Base-by-base conservation (phyloP, 1,284 basidiomycete genomes). In the Austropuccinia psidii region DNA sequence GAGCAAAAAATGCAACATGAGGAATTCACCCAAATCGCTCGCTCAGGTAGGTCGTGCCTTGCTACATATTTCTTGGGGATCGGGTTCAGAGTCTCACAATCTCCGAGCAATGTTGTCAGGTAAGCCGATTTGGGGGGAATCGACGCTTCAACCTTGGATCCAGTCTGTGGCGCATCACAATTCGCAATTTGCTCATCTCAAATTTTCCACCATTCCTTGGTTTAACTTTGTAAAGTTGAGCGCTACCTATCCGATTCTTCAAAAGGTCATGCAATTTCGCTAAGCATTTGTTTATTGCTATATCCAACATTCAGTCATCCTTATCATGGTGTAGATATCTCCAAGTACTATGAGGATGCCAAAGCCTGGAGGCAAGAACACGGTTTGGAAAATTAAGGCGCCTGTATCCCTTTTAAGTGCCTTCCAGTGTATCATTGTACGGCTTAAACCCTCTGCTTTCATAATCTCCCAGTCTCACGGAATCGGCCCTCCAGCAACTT, bases 141-240 rank as follows among this genome's bases (percentile, higher is more conserved):
- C 89, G 31, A 84, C 86, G 76, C 87, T 98, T 79, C 88, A 90
- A 33, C 84, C 84, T 47, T 96, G 93, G 88, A 87, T 97, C 73
- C 94, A 97, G 82, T 88, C 86, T 75, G 87, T 89, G 62, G 93
- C 95, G 37, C 86, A 89, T 82, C 86, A 91, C 78, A 97, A 98
- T 84, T 94, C 91, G 27, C 88, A 86, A n/a, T 95, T 88, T 84
- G 90, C 90, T 35, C 92, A 93, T 81, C 76, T 81, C 73, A 80
- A 80, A 74, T 78, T 80, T 72, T 73, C 68, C 0, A 45, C 43
- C 21, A 62, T 61, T 33, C 47, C 54, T 39, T 62, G 37, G 52
- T 62, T 75, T 27, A 39, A 68, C 27, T 74, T 64, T 50, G 61
- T 68, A 39, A 58, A 69, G 67, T 69, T 69, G 39, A 69, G 67